phyloP scores from a whole-genome alignment of 2,329 filamentous ascomycete genomes.

The Talaromyces pinophilus region DNA sequence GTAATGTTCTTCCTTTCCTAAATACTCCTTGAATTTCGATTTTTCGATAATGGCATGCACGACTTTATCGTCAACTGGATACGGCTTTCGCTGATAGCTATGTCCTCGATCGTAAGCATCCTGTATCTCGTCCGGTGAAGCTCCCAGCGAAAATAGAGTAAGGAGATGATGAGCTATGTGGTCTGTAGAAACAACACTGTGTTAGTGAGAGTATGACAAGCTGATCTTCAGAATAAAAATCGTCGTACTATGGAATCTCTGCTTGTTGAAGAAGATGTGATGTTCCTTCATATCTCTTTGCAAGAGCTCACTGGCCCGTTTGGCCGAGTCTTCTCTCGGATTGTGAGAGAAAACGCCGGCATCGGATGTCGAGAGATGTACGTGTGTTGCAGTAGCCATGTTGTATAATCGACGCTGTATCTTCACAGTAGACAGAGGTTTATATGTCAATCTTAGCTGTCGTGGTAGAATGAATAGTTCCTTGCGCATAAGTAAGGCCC shows the following conservation, averaged over 20 bases:
- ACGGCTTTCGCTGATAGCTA: conserved; percentile 63
- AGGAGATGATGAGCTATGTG: conserved; percentile 80
- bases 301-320: conserved; percentile 65
- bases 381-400: conserved; percentile 53
- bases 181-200: conserved; percentile 43
- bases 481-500: not conserved
- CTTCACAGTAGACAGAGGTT: not conserved
- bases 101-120: conserved; percentile 65
- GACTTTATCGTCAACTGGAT: conserved; percentile 51
- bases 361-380: conserved; percentile 49
- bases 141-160: conserved; percentile 73
- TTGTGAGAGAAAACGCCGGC: conserved; percentile 50
- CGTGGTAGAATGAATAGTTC: not conserved
- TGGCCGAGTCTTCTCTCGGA: conserved; percentile 60
- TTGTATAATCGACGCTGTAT: conserved; percentile 15
- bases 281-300: conserved; percentile 72
- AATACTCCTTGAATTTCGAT: conserved; percentile 56
- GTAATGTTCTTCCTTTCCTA: conserved; percentile 68
- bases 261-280: conserved; percentile 77
- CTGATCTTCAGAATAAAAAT: not conserved
- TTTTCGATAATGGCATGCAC: conserved; percentile 61
- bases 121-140: conserved; percentile 60
- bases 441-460: not conserved
- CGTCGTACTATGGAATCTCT: conserved; percentile 66
- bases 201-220: not conserved